Base-by-base conservation (phyloP, 2,329 filamentous ascomycete species). In the Sporothrix dimorphospora region DNA sequence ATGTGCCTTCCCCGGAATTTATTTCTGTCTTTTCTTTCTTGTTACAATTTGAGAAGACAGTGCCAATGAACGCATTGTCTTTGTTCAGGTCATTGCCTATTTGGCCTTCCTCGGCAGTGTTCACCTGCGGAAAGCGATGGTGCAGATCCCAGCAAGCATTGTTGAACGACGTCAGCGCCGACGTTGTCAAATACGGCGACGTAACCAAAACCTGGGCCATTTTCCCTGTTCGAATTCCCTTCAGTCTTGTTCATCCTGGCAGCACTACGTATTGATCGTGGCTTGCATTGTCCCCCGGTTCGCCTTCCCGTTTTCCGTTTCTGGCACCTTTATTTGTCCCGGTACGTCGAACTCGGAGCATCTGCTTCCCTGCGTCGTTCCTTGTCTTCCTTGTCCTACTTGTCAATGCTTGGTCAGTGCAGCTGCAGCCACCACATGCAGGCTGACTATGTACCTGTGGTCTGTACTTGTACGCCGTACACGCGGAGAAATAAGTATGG, bases 331-430 rank as follows among this genome's bases (percentile, higher is more conserved):
- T 2, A 5, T 16, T 3, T 5, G 12, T n/a, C 9, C 27, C 3
- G 53, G 14, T 24, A 63, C 3, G 38, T 42, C n/a, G n/a, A 24
- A 42, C 21, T 65, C 57, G 34, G 40, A 65, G 40, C 40, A 47
- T 30, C 38, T 19, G 12, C 21, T 27, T 65, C 61, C 61, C 14
- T 14, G 24, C 40, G 40, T 11, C 40, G 1, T 47, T 66, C 21
- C 38, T 51, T 49, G 9, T 51, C 27, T 49, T 47, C 51, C 16
- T 51, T 21, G 42, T 53, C 6, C 19, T 30, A 34, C 40, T 70
- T 59, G 24, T 49, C 69, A 55, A 69, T 49, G 40, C 42, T 59
- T 70, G 69, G 40, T 55, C 53, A 49, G n/a, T 59, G 55, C 55
- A 47, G 53, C 55, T 70, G 24, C 55, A 51, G 55, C 55, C 21